phyloP scores from a whole-genome alignment of 371 early-diverging fungal species.

The Mortierella sp. region DNA sequence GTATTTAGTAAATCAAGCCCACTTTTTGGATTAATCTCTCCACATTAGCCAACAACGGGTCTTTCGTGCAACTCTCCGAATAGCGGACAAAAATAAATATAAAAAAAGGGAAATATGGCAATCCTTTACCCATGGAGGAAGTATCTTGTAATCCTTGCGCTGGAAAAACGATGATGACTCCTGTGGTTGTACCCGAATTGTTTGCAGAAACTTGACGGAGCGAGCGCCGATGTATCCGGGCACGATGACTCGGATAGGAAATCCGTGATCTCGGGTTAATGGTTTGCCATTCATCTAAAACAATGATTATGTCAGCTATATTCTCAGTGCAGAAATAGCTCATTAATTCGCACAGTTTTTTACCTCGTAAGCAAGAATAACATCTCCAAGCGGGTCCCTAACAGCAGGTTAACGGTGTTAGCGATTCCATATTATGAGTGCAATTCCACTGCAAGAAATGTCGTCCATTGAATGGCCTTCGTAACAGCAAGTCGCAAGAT shows the following conservation, averaged over 20 bases:
- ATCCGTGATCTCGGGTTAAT: slow-evolving; percentile 83
- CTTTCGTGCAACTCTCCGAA: too few relatives aligned
- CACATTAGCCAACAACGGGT: background rate
- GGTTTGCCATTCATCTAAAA: slow-evolving; percentile 83
- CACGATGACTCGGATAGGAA: slow-evolving; percentile 85
- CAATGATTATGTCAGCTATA: background rate
- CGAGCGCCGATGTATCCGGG: slow-evolving; percentile 93
- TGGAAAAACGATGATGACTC: slow-evolving; percentile 82
- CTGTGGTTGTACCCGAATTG: slow-evolving; percentile 63
- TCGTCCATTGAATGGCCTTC: too few relatives aligned
- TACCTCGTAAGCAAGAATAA: slow-evolving; percentile 81
- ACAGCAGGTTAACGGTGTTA: background rate
- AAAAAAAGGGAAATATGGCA: background rate
- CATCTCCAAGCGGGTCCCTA: slow-evolving; percentile 82
- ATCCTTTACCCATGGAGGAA: slow-evolving; percentile 74
- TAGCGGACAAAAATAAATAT: too few relatives aligned
- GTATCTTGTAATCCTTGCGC: slow-evolving; percentile 83
- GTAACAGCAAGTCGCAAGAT: background rate
- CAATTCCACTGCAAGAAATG: too few relatives aligned
- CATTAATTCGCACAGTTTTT: background rate
- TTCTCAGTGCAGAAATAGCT: background rate
- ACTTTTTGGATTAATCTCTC: background rate
- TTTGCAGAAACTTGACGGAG: slow-evolving; percentile 81
- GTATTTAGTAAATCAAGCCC: background rate
- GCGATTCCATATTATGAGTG: too few relatives aligned